A percentile compares a stretch with the other conserved stretches of the same genome.
phyloP scores from a whole-genome alignment of 2,329 filamentous ascomycete species.

The Cladorrhinum sp. region DNA sequence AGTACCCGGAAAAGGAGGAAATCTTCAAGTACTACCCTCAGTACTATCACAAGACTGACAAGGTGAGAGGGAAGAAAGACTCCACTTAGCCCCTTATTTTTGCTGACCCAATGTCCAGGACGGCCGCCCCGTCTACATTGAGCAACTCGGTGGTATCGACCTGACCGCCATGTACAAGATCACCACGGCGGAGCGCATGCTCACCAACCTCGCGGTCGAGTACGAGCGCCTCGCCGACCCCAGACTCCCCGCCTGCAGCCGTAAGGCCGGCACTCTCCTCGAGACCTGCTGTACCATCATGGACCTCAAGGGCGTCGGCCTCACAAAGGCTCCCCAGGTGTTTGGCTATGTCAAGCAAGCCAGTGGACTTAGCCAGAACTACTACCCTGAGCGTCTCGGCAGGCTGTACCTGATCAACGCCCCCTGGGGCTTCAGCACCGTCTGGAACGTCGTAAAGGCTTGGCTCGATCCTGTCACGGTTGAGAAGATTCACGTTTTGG shows the following conservation, averaged over 20 bases:
- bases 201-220: constrained; percentile 93
- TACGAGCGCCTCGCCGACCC: constrained; percentile 96
- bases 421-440: constrained; percentile 87
- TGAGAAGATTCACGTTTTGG: constrained; percentile 90
- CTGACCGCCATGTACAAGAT: constrained; percentile 88
- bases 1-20: constrained; percentile 80
- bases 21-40: constrained; percentile 93
- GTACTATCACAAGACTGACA: constrained; percentile 98
- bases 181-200: constrained; percentile 88
- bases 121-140: constrained; percentile 94
- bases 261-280: constrained; percentile 82
- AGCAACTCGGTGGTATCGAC: constrained; percentile 92
- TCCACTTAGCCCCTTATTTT: constrained; percentile 2
- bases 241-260: constrained; percentile 89
- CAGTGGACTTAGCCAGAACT: constrained; percentile 91
- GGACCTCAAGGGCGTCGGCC: constrained; percentile 91
- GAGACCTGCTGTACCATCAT: constrained; percentile 99
- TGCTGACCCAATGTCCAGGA: constrained; percentile 55
- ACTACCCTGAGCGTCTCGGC: constrained; percentile 96
- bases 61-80: constrained; percentile 45
- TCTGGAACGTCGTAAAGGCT: constrained; percentile 83
- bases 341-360: constrained; percentile 85
- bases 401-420: constrained; percentile 98
- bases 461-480: constrained; percentile 98
- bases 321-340: constrained; percentile 76